Evolutionary conservation across 2,329 filamentous ascomycete genomes (phyloP), one percentile per base, ranked within the genome.

Genomic region (Clonostachys chloroleuca): DNA sequence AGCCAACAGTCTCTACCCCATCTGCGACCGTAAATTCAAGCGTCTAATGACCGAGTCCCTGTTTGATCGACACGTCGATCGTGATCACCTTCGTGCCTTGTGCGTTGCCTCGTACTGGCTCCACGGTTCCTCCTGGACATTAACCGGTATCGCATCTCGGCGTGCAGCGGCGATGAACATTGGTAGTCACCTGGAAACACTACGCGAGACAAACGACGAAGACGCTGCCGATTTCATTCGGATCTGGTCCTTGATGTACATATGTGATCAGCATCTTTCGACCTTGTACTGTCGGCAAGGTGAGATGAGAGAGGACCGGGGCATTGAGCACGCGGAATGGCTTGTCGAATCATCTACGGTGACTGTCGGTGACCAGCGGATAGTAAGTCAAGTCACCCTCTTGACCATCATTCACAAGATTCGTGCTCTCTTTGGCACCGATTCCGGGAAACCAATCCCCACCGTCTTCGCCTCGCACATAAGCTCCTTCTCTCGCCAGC

Each of bases 101-200:
- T 81, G 78, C 40, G 74, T 84, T 5, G 80, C 77, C 1, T 75
- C 80, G 0, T 84, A 83, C 53, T 84, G 81, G 81, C 67, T 84
- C 0, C 78, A 77, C 5, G 80, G 84, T 49, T 66, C 83, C 17
- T 81, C 77, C 5, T 83, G 81, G 78, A 83, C 79, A 53, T 66
- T 84, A 1, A 81, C 78, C 0, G 80, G 80, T 0, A 68, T 74
- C 47, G 75, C 74, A 1, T 74, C 76, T 30, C 67, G 75, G 9
- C 63, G 74, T 14, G 75, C 75, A 0, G 72, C 70, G 5, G 73
- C 76, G 49, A 62, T 71, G 42, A 72, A 73, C 49, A 52, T 76
- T 1, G 64, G 66, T 36, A 67, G 62, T 47, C 71, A 68, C 47
- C 73, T 70, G 44, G 63, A 65, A 4, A 64, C 64, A 6, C 65